A percentile compares a stretch with the other conserved stretches of the same genome.
These are phyloP conservation scores for Solanum chacoense DNA, from an alignment of 305 asterid species.

Conservation along the genomic window DNA sequence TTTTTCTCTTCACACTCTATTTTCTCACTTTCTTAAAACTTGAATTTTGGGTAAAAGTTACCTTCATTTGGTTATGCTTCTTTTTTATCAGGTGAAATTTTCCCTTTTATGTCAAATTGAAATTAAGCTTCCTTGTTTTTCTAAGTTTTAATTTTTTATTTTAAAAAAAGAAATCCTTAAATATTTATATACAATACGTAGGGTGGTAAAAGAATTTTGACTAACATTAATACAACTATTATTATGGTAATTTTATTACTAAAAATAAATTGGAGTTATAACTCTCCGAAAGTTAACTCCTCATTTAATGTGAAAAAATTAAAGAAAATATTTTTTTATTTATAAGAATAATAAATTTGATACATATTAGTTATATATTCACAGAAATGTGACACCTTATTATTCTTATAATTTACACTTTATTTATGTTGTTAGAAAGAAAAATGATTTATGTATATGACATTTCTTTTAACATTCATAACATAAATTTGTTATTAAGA, in stretches of 20 bases:
- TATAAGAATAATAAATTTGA: not conserved
- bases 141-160: not conserved
- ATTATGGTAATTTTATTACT: not conserved
- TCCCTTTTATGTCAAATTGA: not conserved
- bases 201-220: not conserved
- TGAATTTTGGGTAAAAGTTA: not conserved
- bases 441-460: not conserved
- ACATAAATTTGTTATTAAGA: not conserved
- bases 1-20: not conserved
- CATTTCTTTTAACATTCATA: not conserved
- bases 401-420: not conserved
- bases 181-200: not conserved
- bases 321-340: not conserved
- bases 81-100: not conserved
- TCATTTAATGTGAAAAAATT: not conserved
- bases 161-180: not conserved
- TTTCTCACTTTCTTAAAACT: not conserved
- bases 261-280: not conserved
- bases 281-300: not conserved
- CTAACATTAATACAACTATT: not conserved
- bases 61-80: not conserved
- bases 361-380: not conserved
- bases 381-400: not conserved
- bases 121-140: not conserved
- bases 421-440: not conserved